Evolutionary conservation across 148 eudicot species (phyloP).

Genomic region (Silene conica): DNA sequence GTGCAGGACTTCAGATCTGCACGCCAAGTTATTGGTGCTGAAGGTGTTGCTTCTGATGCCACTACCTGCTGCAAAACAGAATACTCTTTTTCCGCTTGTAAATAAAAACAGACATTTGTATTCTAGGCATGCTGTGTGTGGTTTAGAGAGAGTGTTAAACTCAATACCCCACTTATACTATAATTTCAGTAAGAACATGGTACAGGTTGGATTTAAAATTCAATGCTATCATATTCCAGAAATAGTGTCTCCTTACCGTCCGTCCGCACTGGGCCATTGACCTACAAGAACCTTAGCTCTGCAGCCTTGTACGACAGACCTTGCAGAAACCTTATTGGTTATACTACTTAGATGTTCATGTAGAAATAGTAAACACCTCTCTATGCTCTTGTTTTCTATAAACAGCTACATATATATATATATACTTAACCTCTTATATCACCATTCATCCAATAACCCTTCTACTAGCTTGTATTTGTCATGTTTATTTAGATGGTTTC

Average conservation of each 20-base stretch:
- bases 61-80: conserved; percentile 27
- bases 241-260: no score
- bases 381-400: background rate
- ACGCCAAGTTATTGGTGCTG: conserved; percentile 70
- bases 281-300: no score
- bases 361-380: background rate
- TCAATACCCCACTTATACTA: no score
- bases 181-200: no score
- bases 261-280: no score
- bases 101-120: conserved; percentile 11
- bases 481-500: background rate
- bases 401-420: conserved; percentile 10
- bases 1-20: conserved; percentile 56
- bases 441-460: background rate
- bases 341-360: background rate
- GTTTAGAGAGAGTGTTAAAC: no score
- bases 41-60: conserved; percentile 68
- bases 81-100: conserved; percentile 50
- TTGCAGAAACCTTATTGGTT: conserved; percentile 3
- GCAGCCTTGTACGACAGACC: background rate
- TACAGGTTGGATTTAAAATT: no score
- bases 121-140: no score
- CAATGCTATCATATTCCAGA: no score
- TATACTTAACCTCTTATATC: conserved; percentile 5
- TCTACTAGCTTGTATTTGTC: conserved; percentile 3